Evolutionary conservation across 768 basidiomycete genomes (phyloP).

Genomic region (Trametes elegans): DNA sequence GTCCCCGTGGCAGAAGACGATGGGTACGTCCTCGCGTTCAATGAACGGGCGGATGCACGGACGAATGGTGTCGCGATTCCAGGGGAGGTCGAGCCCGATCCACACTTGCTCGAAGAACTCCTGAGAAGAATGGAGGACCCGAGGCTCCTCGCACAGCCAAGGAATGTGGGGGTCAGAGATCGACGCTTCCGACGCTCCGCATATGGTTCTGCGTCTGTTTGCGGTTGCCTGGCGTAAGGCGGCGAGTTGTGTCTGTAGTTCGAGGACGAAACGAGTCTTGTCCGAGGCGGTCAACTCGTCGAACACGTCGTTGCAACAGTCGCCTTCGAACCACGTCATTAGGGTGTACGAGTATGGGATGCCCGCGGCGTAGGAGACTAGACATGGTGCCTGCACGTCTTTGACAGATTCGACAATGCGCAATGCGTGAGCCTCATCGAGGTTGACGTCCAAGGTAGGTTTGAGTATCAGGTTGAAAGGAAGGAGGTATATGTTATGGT

Average conservation of each 20-base stretch:
- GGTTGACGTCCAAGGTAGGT: neutral
- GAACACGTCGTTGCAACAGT: slow-evolving; percentile 7
- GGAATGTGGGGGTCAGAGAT: slow-evolving; percentile 20
- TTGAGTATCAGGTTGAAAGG: neutral
- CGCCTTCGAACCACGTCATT: slow-evolving; percentile 17
- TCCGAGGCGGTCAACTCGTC: slow-evolving; percentile 10
- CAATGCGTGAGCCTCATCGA: neutral
- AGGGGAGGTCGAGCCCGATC: slow-evolving; percentile 4
- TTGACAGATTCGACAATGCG: neutral
- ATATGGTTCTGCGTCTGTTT: neutral
- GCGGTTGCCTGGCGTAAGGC: neutral
- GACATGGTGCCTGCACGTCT: neutral
- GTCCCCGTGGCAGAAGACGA: slow-evolving; percentile 22
- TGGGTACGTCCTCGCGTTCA: slow-evolving; percentile 11
- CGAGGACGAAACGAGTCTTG: slow-evolving; percentile 4
- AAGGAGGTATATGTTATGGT: neutral
- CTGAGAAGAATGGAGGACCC: neutral
- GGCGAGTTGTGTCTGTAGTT: neutral
- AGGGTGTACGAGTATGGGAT: neutral
- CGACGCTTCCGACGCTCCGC: slow-evolving; percentile 1
- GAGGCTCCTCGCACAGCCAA: slow-evolving; percentile 12
- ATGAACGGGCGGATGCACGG: slow-evolving; percentile 11
- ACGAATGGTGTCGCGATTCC: neutral
- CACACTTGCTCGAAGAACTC: slow-evolving; percentile 16
- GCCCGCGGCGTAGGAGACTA: slow-evolving; percentile 4